Conservation (phyloP, 2,329 filamentous ascomycete genomes). For the Calonectria crousiana region DNA sequence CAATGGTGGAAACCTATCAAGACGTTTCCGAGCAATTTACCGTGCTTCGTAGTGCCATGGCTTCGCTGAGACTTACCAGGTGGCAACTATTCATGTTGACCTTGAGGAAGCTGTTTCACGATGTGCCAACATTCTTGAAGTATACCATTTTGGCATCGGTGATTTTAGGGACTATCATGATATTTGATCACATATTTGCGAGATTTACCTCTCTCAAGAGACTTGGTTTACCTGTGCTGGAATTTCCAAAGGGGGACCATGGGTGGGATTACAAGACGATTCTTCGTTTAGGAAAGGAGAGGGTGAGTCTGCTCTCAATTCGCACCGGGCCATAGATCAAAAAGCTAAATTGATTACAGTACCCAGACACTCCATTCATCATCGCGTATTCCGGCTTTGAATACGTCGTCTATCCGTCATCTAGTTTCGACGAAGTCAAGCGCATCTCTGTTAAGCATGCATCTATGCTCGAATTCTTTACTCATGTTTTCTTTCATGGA, state of each 20-base stretch:
- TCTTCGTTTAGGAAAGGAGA: not conserved
- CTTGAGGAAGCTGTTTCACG: not conserved
- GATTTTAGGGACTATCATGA: not conserved
- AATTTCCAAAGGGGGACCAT: not conserved
- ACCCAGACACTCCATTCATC: not conserved
- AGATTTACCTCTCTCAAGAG: not conserved
- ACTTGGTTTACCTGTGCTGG: not conserved
- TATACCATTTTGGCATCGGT: not conserved
- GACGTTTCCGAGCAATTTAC: not conserved
- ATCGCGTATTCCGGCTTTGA: not conserved
- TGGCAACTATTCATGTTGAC: not conserved
- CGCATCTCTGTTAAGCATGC: not conserved
- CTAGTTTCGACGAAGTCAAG: not conserved
- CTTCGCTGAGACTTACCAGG: not conserved
- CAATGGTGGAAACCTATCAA: not conserved
- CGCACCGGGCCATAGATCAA: too few relatives aligned
- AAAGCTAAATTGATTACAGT: not conserved
- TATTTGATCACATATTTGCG: not conserved
- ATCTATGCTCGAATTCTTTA: not conserved
- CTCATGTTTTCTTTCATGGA: not conserved
- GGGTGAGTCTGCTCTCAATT: not conserved
- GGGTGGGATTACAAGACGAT: not conserved
- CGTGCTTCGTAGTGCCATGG: not conserved
- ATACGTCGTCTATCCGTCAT: not conserved
- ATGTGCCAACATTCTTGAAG: not conserved